Conservation (phyloP, 108 stramenopile genomes). For the Chaetoceros muelleri region DNA sequence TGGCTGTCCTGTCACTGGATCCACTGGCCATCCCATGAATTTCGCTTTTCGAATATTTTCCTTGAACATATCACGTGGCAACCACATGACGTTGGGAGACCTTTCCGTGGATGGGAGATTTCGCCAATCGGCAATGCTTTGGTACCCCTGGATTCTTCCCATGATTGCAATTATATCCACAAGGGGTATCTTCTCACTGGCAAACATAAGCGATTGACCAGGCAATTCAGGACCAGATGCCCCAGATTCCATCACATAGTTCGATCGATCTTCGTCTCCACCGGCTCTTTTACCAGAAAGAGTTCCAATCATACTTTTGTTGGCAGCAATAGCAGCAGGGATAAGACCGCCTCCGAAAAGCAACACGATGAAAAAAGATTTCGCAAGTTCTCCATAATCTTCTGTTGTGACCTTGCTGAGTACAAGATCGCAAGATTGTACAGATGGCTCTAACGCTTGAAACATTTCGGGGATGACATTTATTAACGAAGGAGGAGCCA, state of each 20-base stretch:
- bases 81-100: conserved; percentile 16
- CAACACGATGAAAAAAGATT: conserved; percentile 14
- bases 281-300: conserved; percentile 11
- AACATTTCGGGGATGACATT: no score
- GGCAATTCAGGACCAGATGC: conserved; percentile 18
- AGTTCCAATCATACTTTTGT: conserved; percentile 18
- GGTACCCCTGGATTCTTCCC: conserved; percentile 15
- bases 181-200: conserved; percentile 13
- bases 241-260: conserved; percentile 17
- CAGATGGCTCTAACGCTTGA: background rate
- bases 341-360: conserved; percentile 28
- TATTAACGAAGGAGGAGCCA: no score
- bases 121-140: conserved; percentile 18
- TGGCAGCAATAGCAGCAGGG: conserved; percentile 21
- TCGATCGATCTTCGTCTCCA: conserved; percentile 6
- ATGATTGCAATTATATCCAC: conserved; percentile 24
- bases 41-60: conserved; percentile 20
- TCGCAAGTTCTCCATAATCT: conserved; percentile 7
- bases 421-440: background rate
- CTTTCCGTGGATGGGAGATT: conserved; percentile 20
- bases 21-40: conserved; percentile 24
- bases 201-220: conserved; percentile 12
- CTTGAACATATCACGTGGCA: conserved; percentile 28
- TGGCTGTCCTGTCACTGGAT: conserved; percentile 19
- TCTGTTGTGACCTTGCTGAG: background rate